A percentile compares a stretch with the other conserved stretches of the same genome.
These are phyloP conservation scores for Trichosporon coremiiforme DNA, from an alignment of 1,284 basidiomycete species.

Conservation along the genomic window DNA sequence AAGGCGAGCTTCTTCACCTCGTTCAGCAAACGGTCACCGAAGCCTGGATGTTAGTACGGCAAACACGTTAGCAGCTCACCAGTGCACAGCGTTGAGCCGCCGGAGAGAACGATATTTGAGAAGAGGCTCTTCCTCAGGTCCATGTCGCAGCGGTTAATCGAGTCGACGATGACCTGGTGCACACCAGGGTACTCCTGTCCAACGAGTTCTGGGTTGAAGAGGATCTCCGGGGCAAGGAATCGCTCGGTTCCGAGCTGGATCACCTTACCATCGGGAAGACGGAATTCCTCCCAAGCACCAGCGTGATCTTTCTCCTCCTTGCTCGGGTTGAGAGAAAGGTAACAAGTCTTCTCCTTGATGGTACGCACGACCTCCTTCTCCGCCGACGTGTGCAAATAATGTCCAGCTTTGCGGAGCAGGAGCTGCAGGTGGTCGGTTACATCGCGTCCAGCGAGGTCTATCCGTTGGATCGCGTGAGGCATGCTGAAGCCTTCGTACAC, in stretches of 20 bases:
- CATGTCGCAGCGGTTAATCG: slow-evolving; percentile 61
- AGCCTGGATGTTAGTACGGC: slow-evolving; percentile 63
- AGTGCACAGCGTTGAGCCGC: slow-evolving; percentile 91
- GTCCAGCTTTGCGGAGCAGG: slow-evolving; percentile 88
- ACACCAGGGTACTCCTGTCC: slow-evolving; percentile 96
- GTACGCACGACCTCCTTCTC: slow-evolving; percentile 96
- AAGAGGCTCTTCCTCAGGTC: slow-evolving; percentile 94
- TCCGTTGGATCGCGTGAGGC: slow-evolving; percentile 94
- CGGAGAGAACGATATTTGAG: slow-evolving; percentile 94
- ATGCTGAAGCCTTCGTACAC: slow-evolving; percentile 99
- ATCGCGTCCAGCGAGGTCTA: slow-evolving; percentile 95
- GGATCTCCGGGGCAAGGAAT: slow-evolving; percentile 94
- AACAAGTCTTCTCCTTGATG: slow-evolving; percentile 98
- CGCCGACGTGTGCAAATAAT: slow-evolving; percentile 93
- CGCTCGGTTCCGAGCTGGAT: slow-evolving; percentile 94
- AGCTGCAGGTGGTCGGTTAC: slow-evolving; percentile 96
- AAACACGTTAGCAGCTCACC: slow-evolving; percentile 57
- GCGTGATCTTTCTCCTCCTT: slow-evolving; percentile 91
- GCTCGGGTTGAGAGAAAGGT: slow-evolving; percentile 82
- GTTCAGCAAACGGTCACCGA: slow-evolving; percentile 90
- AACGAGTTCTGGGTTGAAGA: slow-evolving; percentile 97
- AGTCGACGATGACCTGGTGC: slow-evolving; percentile 73
- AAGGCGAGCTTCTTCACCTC: slow-evolving; percentile 96
- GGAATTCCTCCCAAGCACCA: slow-evolving; percentile 83
- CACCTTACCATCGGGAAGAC: slow-evolving; percentile 91